A percentile compares a stretch with the other conserved stretches of the same genome.
These are phyloP conservation scores for Hericium rajendrae DNA, from an alignment of 768 basidiomycete genomes.

Conservation along the genomic window DNA sequence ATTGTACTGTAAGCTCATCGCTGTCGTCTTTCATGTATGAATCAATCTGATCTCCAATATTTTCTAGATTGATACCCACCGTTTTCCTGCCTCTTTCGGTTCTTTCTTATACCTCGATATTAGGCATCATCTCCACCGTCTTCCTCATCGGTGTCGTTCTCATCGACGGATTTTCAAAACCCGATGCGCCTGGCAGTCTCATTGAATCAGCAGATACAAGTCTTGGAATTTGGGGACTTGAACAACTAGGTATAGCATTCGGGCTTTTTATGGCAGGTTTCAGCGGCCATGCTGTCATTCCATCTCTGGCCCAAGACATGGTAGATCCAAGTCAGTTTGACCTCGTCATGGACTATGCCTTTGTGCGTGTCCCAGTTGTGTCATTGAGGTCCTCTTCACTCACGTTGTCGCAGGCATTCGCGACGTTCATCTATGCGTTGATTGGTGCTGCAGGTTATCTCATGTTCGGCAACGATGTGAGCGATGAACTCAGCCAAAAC, in stretches of 20 bases:
- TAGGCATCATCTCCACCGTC: constrained; percentile 75
- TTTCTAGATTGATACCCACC: constrained; percentile 64
- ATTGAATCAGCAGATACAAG: constrained; percentile 66
- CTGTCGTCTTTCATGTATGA: neutral
- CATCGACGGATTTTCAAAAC: constrained; percentile 72
- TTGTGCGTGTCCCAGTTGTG: constrained; percentile 36
- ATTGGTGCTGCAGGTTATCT: constrained; percentile 79
- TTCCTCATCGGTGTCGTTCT: constrained; percentile 70
- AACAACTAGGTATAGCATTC: constrained; percentile 67
- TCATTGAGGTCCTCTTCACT: neutral
- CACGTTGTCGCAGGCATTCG: constrained; percentile 3
- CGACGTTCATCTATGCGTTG: constrained; percentile 25
- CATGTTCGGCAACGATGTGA: constrained; percentile 80
- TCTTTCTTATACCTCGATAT: constrained; percentile 80
- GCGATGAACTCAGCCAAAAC: constrained; percentile 82
- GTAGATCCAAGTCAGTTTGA: constrained; percentile 69
- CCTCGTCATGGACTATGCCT: constrained; percentile 77
- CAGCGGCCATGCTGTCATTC: constrained; percentile 87
- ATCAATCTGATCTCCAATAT: neutral
- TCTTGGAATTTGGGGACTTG: constrained; percentile 38
- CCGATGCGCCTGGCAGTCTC: constrained; percentile 68
- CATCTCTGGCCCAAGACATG: constrained; percentile 88
- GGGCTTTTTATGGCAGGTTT: constrained; percentile 95
- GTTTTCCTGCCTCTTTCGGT: constrained; percentile 79
- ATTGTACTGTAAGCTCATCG: constrained; percentile 48